phyloP scores from a whole-genome alignment of 805 yeast genomes.

The Kluyveromyces aestuarii region DNA sequence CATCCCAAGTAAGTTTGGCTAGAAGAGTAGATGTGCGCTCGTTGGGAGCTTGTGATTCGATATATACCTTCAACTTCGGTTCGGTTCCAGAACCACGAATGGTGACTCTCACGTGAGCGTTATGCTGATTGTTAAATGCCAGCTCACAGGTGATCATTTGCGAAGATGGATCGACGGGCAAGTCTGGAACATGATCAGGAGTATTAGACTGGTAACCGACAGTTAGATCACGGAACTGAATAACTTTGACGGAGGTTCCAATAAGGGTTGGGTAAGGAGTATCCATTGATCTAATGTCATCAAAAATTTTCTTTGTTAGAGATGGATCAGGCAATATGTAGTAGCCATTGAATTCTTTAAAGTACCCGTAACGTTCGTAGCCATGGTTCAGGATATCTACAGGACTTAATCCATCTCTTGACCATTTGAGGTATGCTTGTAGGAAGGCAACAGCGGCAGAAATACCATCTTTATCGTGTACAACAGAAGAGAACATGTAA shows the following conservation, averaged over 20 bases:
- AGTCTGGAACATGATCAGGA: slow-evolving; percentile 41
- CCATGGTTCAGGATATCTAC: slow-evolving; percentile 48
- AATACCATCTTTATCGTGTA: slow-evolving; percentile 88
- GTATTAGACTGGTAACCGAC: slow-evolving; percentile 71
- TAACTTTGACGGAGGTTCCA: slow-evolving; percentile 46
- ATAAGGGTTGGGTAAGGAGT: slow-evolving; percentile 36
- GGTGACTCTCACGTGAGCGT: slow-evolving; percentile 53
- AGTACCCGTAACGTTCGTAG: slow-evolving; percentile 63
- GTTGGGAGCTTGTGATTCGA: slow-evolving; percentile 56
- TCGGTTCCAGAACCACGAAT: slow-evolving; percentile 95
- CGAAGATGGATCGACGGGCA: slow-evolving; percentile 64
- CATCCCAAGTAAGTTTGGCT: slow-evolving; percentile 62
- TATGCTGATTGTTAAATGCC: slow-evolving; percentile 9
- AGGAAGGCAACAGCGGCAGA: slow-evolving; percentile 69
- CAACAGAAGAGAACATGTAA: slow-evolving; percentile 70
- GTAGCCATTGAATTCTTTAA: slow-evolving; percentile 81
- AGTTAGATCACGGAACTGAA: slow-evolving; percentile 77
- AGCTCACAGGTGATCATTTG: slow-evolving; percentile 80
- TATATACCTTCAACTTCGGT: slow-evolving; percentile 85
- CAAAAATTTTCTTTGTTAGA: slow-evolving; percentile 47
- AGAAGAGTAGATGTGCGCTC: slow-evolving; percentile 39
- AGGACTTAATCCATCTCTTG: slow-evolving; percentile 27
- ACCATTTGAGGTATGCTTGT: slow-evolving; percentile 55
- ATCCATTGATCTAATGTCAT: slow-evolving; percentile 35
- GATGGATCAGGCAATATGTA: slow-evolving; percentile 52